Evolutionary conservation across 1,284 basidiomycete species (phyloP).

Genomic region (Fomitopsis palustris): DNA sequence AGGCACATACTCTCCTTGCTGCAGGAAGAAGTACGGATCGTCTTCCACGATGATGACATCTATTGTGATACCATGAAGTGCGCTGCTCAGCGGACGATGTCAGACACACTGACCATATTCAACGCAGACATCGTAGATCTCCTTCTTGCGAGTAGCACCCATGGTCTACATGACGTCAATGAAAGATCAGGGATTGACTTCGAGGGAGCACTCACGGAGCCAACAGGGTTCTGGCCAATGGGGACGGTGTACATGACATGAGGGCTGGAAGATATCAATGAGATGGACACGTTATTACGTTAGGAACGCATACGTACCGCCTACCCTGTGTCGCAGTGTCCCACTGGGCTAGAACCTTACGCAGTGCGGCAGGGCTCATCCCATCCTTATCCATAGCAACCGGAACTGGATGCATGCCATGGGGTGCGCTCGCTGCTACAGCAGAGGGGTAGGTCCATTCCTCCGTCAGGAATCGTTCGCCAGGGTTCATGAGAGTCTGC

Average conservation of each 20-base stretch:
- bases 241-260: constrained; percentile 76
- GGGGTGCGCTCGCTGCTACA: constrained; percentile 40
- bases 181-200: background rate
- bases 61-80: constrained; percentile 16
- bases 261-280: constrained; percentile 42
- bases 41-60: constrained; percentile 77
- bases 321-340: constrained; percentile 51
- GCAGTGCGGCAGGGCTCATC: constrained; percentile 60
- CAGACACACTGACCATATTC: constrained; percentile 57
- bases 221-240: constrained; percentile 79
- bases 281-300: background rate
- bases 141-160: constrained; percentile 64
- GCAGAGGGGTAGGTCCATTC: constrained; percentile 71
- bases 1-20: constrained; percentile 50
- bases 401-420: constrained; percentile 48
- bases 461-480: constrained; percentile 69
- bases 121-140: constrained; percentile 76
- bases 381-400: constrained; percentile 75
- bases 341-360: constrained; percentile 64
- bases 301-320: constrained; percentile 21
- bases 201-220: constrained; percentile 46
- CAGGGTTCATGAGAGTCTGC: constrained; percentile 63
- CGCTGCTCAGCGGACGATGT: background rate
- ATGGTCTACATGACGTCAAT: constrained; percentile 46
- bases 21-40: constrained; percentile 82